A percentile compares a stretch with the other conserved stretches of the same genome.
Evolutionary conservation across 495 filamentous ascomycete species (phyloP).

Genomic region (Lineolata rhizophorae): DNA sequence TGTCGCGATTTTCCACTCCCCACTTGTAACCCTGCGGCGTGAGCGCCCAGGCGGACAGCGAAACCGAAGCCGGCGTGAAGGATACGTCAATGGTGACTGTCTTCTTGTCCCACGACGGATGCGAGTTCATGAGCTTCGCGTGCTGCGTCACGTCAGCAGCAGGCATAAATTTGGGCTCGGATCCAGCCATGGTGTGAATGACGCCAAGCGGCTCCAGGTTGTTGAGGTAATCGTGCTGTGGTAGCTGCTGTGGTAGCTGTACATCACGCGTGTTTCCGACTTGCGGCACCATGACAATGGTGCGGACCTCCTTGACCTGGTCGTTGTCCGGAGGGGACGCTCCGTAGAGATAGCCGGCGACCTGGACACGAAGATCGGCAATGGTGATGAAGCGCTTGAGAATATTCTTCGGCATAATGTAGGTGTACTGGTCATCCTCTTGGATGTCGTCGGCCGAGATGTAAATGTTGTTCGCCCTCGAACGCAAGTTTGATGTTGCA

Average conservation of each 20-base stretch:
- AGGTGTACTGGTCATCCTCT: conserved; percentile 66
- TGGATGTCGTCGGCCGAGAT: conserved; percentile 83
- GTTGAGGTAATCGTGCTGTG: conserved; percentile 79
- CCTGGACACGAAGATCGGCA: conserved; percentile 88
- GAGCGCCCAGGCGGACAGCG: conserved; percentile 76
- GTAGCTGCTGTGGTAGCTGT: conserved; percentile 75
- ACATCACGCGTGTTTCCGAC: conserved; percentile 85
- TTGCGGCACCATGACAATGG: conserved; percentile 94
- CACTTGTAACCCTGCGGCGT: conserved; percentile 88
- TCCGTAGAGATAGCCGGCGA: conserved; percentile 90
- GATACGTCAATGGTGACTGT: conserved; percentile 90
- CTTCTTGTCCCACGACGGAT: conserved; percentile 79
- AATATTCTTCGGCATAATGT: conserved; percentile 98
- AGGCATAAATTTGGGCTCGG: conserved; percentile 90
- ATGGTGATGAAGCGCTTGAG: conserved; percentile 98
- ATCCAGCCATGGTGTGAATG: conserved; percentile 88
- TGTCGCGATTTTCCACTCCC: conserved; percentile 92
- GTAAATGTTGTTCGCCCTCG: conserved; percentile 93
- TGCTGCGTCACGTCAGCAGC: conserved; percentile 87
- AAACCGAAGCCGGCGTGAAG: conserved; percentile 97
- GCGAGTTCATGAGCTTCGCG: conserved; percentile 62
- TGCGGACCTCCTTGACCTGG: conserved; percentile 87
- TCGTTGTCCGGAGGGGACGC: conserved; percentile 83
- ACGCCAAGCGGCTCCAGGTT: conserved; percentile 80
- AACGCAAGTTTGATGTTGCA: conserved; percentile 87